Percentiles rank a stretch among this genome's conserved stretches.
Evolutionary conservation across 768 basidiomycete species (phyloP).

Genomic region (Mycena alexandri): DNA sequence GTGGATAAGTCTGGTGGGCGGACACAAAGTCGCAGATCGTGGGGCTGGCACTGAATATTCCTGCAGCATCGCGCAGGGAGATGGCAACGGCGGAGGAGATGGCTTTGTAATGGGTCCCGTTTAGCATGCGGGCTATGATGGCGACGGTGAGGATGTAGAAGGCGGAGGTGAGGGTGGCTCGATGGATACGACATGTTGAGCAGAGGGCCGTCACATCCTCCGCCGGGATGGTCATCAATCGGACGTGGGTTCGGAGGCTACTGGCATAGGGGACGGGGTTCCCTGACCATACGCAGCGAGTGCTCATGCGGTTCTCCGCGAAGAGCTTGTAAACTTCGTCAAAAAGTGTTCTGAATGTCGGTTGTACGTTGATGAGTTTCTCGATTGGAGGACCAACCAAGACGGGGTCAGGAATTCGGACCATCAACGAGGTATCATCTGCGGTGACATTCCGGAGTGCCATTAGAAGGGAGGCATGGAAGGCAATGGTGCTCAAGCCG

Average conservation of each 20-base stretch:
- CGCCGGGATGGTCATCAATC: slow-evolving; percentile 43
- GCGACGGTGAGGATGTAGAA: slow-evolving; percentile 45
- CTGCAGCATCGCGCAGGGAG: slow-evolving; percentile 48
- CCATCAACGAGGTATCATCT: slow-evolving; percentile 13
- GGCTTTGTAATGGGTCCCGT: slow-evolving; percentile 26
- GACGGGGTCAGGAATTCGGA: slow-evolving; percentile 37
- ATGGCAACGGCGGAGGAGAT: slow-evolving; percentile 46
- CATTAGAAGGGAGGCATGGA: slow-evolving; percentile 49
- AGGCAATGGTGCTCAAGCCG: slow-evolving; percentile 53
- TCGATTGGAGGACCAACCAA: slow-evolving; percentile 46
- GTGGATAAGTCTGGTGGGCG: slow-evolving; percentile 36
- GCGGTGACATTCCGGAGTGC: slow-evolving; percentile 43
- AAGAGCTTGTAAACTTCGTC: slow-evolving; percentile 42
- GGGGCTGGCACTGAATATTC: slow-evolving; percentile 38
- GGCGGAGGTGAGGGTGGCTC: slow-evolving; percentile 50
- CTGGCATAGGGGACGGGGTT: slow-evolving; percentile 36
- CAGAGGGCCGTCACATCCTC: slow-evolving; percentile 40
- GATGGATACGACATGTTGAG: slow-evolving; percentile 43
- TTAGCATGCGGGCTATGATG: slow-evolving; percentile 45
- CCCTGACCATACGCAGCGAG: slow-evolving; percentile 48
- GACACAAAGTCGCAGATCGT: slow-evolving; percentile 53
- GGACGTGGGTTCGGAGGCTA: slow-evolving; percentile 41
- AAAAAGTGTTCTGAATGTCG: slow-evolving; percentile 43
- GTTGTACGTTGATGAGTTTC: slow-evolving; percentile 40
- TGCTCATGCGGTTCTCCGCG: slow-evolving; percentile 43